Evolutionary conservation across 306 rosid genomes (phyloP), one percentile per base, ranked within the genome.

Genomic region (Coriaria nepalensis): DNA sequence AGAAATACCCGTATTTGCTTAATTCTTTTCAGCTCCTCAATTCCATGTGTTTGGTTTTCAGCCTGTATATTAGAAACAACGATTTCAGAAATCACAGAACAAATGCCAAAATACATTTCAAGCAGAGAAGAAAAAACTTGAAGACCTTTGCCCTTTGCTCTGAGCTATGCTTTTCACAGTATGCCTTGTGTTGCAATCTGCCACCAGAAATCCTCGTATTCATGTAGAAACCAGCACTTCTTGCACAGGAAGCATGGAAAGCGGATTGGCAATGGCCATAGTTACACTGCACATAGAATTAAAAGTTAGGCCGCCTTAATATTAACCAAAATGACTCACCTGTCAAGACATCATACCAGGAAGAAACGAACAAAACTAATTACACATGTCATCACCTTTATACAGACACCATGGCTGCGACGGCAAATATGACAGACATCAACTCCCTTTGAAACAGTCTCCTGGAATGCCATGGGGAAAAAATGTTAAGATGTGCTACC

Each of bases 141-240:
- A 20, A 20, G 29, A 88, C 98, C 98, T 92, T 92, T 14, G 93
- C 70, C 73, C 73, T 85, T 66, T 85, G 98, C 67, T 85, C 98
- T 41, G 69, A 57, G 55, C 98, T 78, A 61, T 92, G 98, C 60
- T 73, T 82, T 72, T 92, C 96, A 57, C 98, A 92, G 62, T 85
- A 92, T 56, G 94, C 94, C 69, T 77, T 92, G 72, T 85, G 98
- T 65, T 82, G 98, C 60, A 55, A 62, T 78, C 79, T 92, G 65
- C 94, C 93, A 60, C 83, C 67, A 10, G 63, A 56, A 73, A 62
- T 59, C 78, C 73, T 92, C 42, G 78, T 68, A 57, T 55, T 75
- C 84, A 85, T 76, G 76, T 63, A 85, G 44, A 76, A 69, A 52
- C 94, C 93, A 54, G 83, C 68, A 68, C 74, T 85, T 80, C 98